A percentile compares a stretch with the other conserved stretches of the same genome.
These are phyloP conservation scores for Hortiboletus flavorubellus DNA, from an alignment of 768 basidiomycete species.

Conservation along the genomic window DNA sequence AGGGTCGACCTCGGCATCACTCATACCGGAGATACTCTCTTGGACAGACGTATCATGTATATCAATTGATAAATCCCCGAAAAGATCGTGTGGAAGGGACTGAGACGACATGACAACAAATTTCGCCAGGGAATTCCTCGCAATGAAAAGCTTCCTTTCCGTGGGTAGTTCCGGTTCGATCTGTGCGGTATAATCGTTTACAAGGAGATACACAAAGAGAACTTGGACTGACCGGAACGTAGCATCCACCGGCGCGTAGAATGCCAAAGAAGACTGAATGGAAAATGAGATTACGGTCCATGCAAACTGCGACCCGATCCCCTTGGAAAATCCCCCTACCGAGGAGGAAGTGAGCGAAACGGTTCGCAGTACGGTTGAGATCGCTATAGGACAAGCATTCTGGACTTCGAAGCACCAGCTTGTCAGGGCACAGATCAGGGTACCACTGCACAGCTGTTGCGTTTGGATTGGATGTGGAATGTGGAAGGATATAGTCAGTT, in stretches of 20 bases:
- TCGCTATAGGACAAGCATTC: constrained; percentile 32
- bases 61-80: constrained; percentile 21
- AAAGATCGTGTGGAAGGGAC: constrained; percentile 2
- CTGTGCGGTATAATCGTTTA: constrained; percentile 24
- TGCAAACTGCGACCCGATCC: constrained; percentile 45
- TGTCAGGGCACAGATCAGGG: constrained; percentile 6
- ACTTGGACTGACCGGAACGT: constrained; percentile 41
- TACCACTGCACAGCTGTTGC: constrained; percentile 24
- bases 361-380: constrained; percentile 37
- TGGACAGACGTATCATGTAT: constrained; percentile 21
- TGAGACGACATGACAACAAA: constrained; percentile 39
- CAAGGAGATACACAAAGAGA: constrained; percentile 9
- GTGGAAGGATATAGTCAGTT: constrained; percentile 23
- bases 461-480: constrained; percentile 13
- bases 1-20: constrained; percentile 25
- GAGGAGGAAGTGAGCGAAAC: constrained; percentile 42
- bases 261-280: constrained; percentile 43
- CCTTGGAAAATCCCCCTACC: constrained; percentile 33
- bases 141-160: constrained; percentile 46
- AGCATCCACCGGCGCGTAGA: constrained; percentile 48
- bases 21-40: constrained; percentile 28
- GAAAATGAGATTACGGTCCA: constrained; percentile 40
- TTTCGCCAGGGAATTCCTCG: constrained; percentile 38
- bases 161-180: constrained; percentile 49
- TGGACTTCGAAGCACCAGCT: not conserved